Evolutionary conservation across 2,329 filamentous ascomycete species (phyloP), one percentile per base, ranked within the genome.

Genomic region (Ophiostoma ulmi): DNA sequence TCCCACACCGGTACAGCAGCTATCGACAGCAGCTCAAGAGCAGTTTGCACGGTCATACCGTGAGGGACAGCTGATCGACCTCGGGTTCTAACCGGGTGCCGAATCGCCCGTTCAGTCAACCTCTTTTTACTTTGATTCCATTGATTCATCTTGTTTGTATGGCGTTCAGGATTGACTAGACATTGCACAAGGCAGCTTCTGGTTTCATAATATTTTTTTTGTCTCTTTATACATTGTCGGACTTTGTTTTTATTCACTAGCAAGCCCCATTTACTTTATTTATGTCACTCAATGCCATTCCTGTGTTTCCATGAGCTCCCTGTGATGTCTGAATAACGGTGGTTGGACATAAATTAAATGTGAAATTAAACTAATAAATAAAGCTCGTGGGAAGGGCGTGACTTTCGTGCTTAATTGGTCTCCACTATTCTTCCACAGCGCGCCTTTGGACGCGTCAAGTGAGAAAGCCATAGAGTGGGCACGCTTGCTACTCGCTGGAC

Each of bases 61-160:
- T n/a, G 73, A 74, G 14, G 72, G 70, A 8, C 13, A 7, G 17
- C 67, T 74, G 36, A 73, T 74, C 26, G 73, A 74, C 1, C 5
- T 71, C 41, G 36, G 26, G 48, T 26, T 36, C 48, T 38, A 10
- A 58, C 31, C 31, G n/a, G 35, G 61, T 8, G 31, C 58, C 26
- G 17, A 20, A 7, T 48, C 3, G 20, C 7, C 5, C 6, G 17
- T 39, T 39, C 38, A 31, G 2, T 39, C 38, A 3, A 39, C 3
- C 8, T 39, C 20, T 14, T 63, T 63, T 39, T 63, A 26, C n/a
- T 67, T 61, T 38, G 2, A 14, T 38, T 38, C 35, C 26, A 20
- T 35, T 39, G n/a, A 20, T 67, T 67, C 22, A 26, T 22, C 39
- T 44, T 67, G 58, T 63, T 63, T 63, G 58, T 63, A 36, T 26